Evolutionary conservation across 306 rosid genomes (phyloP).

Genomic region (cucumber (Cucumis sativus)): Cucumber_9930_V3 NC_026656.2:17067001-17067500

Average conservation of each 20-base stretch:
- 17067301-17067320: slow-evolving; percentile 21
- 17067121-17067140: neutral
- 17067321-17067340: slow-evolving; percentile 55
- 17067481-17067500: neutral
- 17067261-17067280: slow-evolving; percentile 58
- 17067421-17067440: slow-evolving; percentile 7
- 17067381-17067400: slow-evolving; percentile 26
- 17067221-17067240: neutral
- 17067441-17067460: neutral
- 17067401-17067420: slow-evolving; percentile 48
- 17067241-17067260: neutral
- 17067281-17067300: slow-evolving; percentile 62
- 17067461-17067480: neutral
- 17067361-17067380: slow-evolving; percentile 36
- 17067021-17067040: slow-evolving; percentile 53
- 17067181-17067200: neutral
- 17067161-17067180: neutral
- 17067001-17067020: slow-evolving; percentile 69
- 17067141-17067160: neutral
- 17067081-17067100: neutral
- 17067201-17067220: neutral
- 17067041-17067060: slow-evolving; percentile 50
- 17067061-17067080: slow-evolving; percentile 35
- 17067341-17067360: slow-evolving; percentile 47
- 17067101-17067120: neutral